These are phyloP conservation scores for Zymoseptoria crescenta DNA, from an alignment of 2,329 filamentous ascomycete genomes.

Conservation along the genomic window DNA sequence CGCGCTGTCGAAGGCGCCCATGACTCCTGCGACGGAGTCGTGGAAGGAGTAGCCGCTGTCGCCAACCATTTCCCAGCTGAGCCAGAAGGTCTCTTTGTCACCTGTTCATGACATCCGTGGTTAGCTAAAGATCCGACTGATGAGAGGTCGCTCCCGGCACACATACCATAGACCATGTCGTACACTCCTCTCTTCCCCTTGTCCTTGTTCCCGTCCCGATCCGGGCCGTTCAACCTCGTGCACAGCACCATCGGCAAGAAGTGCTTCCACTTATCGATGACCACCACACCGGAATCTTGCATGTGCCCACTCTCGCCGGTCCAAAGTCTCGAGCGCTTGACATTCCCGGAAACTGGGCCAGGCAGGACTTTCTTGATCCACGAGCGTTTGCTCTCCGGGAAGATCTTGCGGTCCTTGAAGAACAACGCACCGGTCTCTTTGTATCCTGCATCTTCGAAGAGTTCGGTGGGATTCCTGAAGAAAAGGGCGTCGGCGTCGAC, in stretches of 20 bases:
- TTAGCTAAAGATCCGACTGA: conserved; percentile 16
- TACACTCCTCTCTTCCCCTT: conserved; percentile 37
- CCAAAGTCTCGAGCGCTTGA: conserved; percentile 32
- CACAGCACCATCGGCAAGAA: conserved; percentile 39
- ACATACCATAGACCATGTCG: conserved; percentile 37
- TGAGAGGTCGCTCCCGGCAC: neutral
- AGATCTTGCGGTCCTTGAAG: conserved; percentile 40
- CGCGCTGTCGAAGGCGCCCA: conserved; percentile 25
- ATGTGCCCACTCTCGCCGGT: conserved; percentile 32
- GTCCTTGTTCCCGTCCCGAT: conserved; percentile 35
- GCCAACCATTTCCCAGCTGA: conserved; percentile 41
- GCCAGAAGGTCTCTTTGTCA: conserved; percentile 46
- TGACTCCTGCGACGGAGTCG: conserved; percentile 32
- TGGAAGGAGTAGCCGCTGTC: conserved; percentile 40
- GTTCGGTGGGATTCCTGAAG: conserved; percentile 34
- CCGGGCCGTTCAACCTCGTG: conserved; percentile 37
- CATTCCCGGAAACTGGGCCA: conserved; percentile 36
- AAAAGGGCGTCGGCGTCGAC: conserved; percentile 40
- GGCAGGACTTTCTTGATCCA: conserved; percentile 40
- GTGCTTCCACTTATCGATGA: conserved; percentile 42
- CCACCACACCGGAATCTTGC: conserved; percentile 42
- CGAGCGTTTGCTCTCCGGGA: conserved; percentile 31
- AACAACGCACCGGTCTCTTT: conserved; percentile 38
- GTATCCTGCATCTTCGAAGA: conserved; percentile 40
- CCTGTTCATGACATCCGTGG: conserved; percentile 26